Evolutionary conservation across 2,329 filamentous ascomycete genomes (phyloP), one percentile per base, ranked within the genome.

Genomic region (Aspergillus caelatus): DNA sequence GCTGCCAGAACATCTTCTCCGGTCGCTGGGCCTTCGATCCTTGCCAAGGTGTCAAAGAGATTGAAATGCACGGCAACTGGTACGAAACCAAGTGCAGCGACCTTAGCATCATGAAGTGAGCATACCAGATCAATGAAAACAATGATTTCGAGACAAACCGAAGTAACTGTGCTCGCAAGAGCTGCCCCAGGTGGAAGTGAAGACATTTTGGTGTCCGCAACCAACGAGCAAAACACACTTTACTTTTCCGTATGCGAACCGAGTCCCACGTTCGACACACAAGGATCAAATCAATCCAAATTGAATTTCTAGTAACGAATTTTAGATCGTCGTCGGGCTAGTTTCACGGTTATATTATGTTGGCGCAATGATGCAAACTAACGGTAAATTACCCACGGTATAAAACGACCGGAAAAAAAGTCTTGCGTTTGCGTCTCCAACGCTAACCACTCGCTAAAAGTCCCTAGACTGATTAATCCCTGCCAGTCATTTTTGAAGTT

Each of bases 41-140:
- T 60, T 8, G 73, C 72, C 1, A 79, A 58, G 26, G 69, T 67
- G 21, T 67, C 61, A 55, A 79, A 78, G 12, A 79, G 65, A 50
- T 74, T 61, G 61, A 79, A 78, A 39, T 76, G 71, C 16, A 76
- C 66, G 0, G 77, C 77, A 23, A 79, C 74, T 2, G 77, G 76
- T 2, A 79, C 69, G 41, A 79, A 79, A 1, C 75, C 77, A n/a
- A 79, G 59, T 0, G 75, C 72, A 14, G 77, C 75, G 1, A 73
- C 64, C 77, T 79, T 48, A 19, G 19, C 10, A 50, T 28, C 23
- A 48, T 12, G n/a, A 48, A 7, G 45, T 48, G 23, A 48, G 21
- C 11, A 26, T 28, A 5, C 23, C 5, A 8, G 11, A 28, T 12
- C 23, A 11, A 6, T 23, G 3, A 28, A 50, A 16, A 48, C 3